These are phyloP conservation scores for Sambucus nigra DNA, from an alignment of 129 eudicot species.

Conservation along the genomic window DNA sequence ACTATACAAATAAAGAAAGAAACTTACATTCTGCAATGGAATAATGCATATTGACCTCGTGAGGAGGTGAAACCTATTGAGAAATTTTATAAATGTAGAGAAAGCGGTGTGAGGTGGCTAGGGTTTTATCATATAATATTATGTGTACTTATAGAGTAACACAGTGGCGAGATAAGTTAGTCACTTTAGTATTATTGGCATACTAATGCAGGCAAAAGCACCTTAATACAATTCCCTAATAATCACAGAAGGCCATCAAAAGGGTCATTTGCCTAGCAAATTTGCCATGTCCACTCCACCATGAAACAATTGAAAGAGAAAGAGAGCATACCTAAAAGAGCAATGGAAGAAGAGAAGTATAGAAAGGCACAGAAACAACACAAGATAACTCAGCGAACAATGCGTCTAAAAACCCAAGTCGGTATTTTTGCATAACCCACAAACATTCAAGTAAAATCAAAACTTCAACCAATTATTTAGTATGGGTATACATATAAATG, in stretches of 20 bases:
- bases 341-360: conserved; percentile 90
- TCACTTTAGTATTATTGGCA: too few relatives aligned
- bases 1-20: too few relatives aligned
- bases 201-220: too few relatives aligned
- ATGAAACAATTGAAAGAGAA: conserved; percentile 1
- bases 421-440: conserved; percentile 66
- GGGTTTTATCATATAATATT: too few relatives aligned
- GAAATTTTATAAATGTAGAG: too few relatives aligned
- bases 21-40: too few relatives aligned
- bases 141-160: too few relatives aligned
- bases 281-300: conserved; percentile 97
- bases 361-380: conserved; percentile 95
- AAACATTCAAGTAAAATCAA: too few relatives aligned
- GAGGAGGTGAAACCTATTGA: too few relatives aligned
- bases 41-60: too few relatives aligned
- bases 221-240: conserved; percentile 89
- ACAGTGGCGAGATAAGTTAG: too few relatives aligned
- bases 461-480: background rate
- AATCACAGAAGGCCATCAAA: conserved; percentile 91
- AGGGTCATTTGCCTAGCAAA: conserved; percentile 94
- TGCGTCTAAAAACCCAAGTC: conserved; percentile 48
- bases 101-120: too few relatives aligned
- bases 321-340: conserved; percentile 74
- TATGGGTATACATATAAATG: background rate
- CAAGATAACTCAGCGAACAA: conserved; percentile 69